These are phyloP conservation scores for Ehretia macrophylla DNA, from an alignment of 257 asterid species.

Conservation along the genomic window DNA sequence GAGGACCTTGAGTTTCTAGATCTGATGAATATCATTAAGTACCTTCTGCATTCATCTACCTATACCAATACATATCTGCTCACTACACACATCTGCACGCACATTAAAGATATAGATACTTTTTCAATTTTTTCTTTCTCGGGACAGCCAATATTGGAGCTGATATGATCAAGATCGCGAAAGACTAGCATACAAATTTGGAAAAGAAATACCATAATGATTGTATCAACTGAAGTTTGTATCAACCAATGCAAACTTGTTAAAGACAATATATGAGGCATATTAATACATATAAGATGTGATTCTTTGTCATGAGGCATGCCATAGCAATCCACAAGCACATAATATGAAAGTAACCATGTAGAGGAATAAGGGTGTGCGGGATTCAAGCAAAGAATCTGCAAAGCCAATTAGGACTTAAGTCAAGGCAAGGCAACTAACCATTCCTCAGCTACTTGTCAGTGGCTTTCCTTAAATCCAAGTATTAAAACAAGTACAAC, in stretches of 20 bases:
- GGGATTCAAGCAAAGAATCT: conserved; percentile 31
- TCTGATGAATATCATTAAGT: no score
- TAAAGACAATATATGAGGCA: neutral
- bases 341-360: conserved; percentile 11
- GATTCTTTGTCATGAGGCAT: conserved; percentile 1
- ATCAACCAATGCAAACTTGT: neutral
- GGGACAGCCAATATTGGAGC: no score
- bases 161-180: no score
- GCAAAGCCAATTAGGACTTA: conserved; percentile 28
- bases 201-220: no score
- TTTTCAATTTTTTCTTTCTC: no score
- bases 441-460: conserved; percentile 36
- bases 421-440: conserved; percentile 33
- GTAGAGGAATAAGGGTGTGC: conserved; percentile 17
- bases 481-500: conserved; percentile 48
- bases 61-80: no score
- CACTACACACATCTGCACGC: no score
- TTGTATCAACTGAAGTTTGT: neutral
- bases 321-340: conserved; percentile 12
- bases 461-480: conserved; percentile 31
- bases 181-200: no score
- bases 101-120: no score
- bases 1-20: no score
- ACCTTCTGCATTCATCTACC: no score
- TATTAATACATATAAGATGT: neutral